Evolutionary conservation across 1,139 yeast species (phyloP).

Genomic region (Pichia cactophila): DNA sequence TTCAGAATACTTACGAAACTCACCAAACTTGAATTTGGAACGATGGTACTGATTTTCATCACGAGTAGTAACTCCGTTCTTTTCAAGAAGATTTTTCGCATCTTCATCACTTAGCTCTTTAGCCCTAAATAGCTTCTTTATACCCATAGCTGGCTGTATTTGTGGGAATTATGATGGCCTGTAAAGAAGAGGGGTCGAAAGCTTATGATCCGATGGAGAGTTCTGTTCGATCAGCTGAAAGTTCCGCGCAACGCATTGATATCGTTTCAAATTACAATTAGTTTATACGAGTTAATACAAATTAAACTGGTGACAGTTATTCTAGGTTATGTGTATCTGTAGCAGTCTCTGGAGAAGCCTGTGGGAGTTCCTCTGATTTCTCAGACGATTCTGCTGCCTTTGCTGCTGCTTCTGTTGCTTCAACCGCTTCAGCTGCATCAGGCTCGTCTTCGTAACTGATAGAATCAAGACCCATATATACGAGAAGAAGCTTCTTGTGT

Average conservation of each 20-base stretch:
- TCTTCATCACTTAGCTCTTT: slow-evolving; percentile 55
- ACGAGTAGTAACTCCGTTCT: slow-evolving; percentile 46
- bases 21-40: slow-evolving; percentile 47
- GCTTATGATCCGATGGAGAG: neutral
- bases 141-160: slow-evolving; percentile 22
- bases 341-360: too few species aligned
- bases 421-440: neutral
- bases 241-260: neutral
- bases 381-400: slow-evolving; percentile 1
- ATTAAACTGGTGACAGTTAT: too few species aligned
- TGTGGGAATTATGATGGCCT: neutral
- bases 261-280: too few species aligned
- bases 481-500: slow-evolving; percentile 27
- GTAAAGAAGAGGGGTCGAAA: neutral
- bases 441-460: slow-evolving; percentile 26
- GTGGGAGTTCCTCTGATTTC: neutral
- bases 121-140: slow-evolving; percentile 47
- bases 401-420: neutral
- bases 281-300: too few species aligned
- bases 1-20: slow-evolving; percentile 55
- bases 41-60: slow-evolving; percentile 34
- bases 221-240: too few species aligned
- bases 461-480: slow-evolving; percentile 29
- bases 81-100: slow-evolving; percentile 42
- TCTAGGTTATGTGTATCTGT: too few species aligned